phyloP scores from a whole-genome alignment of 2,329 filamentous ascomycete species.

The Coleophoma cylindrospora region DNA sequence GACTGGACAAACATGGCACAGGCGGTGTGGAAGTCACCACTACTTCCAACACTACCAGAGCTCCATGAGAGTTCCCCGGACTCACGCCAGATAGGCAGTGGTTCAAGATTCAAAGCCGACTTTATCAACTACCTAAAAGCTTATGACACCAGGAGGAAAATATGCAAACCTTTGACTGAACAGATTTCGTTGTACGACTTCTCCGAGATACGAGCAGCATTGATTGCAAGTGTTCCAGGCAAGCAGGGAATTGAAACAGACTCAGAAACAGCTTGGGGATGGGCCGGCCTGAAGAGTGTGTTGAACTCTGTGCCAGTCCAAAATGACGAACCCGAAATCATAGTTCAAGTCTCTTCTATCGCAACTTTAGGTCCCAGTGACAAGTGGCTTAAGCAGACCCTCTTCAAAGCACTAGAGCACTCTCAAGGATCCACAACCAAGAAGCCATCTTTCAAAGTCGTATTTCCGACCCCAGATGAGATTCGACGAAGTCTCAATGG shows the following conservation, averaged over 20 bases:
- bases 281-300: constrained; percentile 60
- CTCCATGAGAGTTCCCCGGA: constrained; percentile 1
- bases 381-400: constrained; percentile 64
- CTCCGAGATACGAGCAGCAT: constrained; percentile 57
- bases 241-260: constrained; percentile 45
- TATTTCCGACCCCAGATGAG: constrained; percentile 78
- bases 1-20: constrained; percentile 91
- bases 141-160: constrained; percentile 57
- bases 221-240: constrained; percentile 77
- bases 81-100: constrained; percentile 44
- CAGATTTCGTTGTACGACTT: constrained; percentile 65
- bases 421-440: constrained; percentile 18
- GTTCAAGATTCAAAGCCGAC: constrained; percentile 69
- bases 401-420: constrained; percentile 46
- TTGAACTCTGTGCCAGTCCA: constrained; percentile 48
- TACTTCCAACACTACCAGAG: constrained; percentile 44
- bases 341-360: constrained; percentile 72
- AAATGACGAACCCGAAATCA: constrained; percentile 38
- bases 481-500: constrained; percentile 73
- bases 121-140: constrained; percentile 66
- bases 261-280: constrained; percentile 66
- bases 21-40: constrained; percentile 72
- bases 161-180: constrained; percentile 49
- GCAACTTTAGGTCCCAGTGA: constrained; percentile 69
- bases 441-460: constrained; percentile 57